Evolutionary conservation across 306 rosid genomes (phyloP), one percentile per base, ranked within the genome.

Genomic region (Bauhinia variegata): DNA sequence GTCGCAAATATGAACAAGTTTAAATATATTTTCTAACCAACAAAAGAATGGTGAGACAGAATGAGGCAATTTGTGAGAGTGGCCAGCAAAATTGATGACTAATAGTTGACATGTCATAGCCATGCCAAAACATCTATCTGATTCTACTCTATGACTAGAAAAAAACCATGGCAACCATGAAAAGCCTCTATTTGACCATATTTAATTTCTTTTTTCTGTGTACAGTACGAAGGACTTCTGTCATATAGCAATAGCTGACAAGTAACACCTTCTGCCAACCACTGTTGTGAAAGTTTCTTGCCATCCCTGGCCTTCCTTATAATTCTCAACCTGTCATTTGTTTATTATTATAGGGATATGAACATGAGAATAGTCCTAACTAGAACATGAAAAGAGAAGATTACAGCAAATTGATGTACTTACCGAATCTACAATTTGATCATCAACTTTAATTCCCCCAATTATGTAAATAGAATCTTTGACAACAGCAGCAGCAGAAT

Each of bases 251-350:
- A 70, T 57, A 32, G 88, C 91, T 0, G 96, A 85, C 60, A 71
- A 65, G 84, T 75, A 89, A 68, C 91, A 87, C 79, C 92, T 87
- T 68, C 55, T 84, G 50, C 83, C 74, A 43, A 71, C 39, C 15
- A 43, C 41, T 7, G 59, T 59, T 34, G 75, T 19, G 32, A n/a
- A 33, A n/a, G 42, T 69, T 70, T 84, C 86, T 33, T 67, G 65
- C 96, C 96, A 92, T 15, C 87, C 92, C 42, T 30, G 60, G 6
- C 89, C 92, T 60, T 79, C 95, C 60, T 81, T 85, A 70, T 80
- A 92, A 68, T 5, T 70, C 75, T 89, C 98, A 75, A 89, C 87
- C 98, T 89, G 81, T 34, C 68, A 62, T 38, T 36, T 64, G 37
- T 38, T 4, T 37, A 32, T 49, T 44, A 0, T 14, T 16, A 72